Evolutionary conservation across 139 green algal species (phyloP), one percentile per base, ranked within the genome.

Genomic region (Tetraselmis chui): DNA sequence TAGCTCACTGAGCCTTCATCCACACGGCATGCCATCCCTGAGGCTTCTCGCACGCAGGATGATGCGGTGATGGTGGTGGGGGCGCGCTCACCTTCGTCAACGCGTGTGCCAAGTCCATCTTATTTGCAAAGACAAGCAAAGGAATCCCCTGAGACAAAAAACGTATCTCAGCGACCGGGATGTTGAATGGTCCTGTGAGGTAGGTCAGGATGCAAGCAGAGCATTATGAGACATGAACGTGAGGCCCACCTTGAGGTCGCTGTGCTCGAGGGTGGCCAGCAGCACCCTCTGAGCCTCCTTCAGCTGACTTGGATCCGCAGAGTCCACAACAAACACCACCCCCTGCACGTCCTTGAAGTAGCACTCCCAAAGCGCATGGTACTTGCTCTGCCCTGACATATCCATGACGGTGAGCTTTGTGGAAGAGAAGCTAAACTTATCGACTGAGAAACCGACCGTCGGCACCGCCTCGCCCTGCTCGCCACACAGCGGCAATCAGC

Each of bases 101-200:
- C 11, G 45, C 45, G 18, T 67, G 45, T 18, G 45, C 45, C 77
- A 88, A 23, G 76, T 88, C 85, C 82, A 81, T 85, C 79, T 90
- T 90, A 80, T 90, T 90, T 2, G 86, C 86, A 79, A 87, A 84
- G n/a, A 90, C 82, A 79, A 90, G 75, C 59, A 90, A 67, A 23
- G 86, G 86, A 32, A 80, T 25, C 28, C 84, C 75, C 82, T 86
- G n/a, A n/a, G n/a, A n/a, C n/a, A n/a, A n/a, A n/a, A n/a, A n/a
- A n/a, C n/a, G n/a, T n/a, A n/a, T n/a, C n/a, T n/a, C n/a, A n/a
- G n/a, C n/a, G n/a, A n/a, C n/a, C n/a, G n/a, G n/a, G n/a, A n/a
- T n/a, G n/a, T n/a, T n/a, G n/a, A n/a, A n/a, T n/a, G n/a, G n/a
- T n/a, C n/a, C n/a, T n/a, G n/a, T n/a, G n/a, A n/a, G n/a, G n/a